Conservation (phyloP, 805 yeast species). For the Lipomyces chichibuensis region DNA sequence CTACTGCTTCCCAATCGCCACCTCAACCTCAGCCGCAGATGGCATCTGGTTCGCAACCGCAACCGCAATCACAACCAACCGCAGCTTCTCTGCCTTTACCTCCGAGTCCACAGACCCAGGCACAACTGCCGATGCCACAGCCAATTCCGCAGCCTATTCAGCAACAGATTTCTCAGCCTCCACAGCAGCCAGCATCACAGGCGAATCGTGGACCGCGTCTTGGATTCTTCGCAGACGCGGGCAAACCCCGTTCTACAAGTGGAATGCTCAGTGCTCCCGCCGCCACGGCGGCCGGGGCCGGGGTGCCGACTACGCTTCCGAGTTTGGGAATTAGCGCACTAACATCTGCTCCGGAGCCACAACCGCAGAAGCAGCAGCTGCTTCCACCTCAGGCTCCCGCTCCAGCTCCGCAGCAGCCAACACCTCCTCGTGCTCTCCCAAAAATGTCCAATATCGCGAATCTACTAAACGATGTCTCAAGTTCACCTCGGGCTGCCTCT, state of each 20-base stretch:
- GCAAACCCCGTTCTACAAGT: not conserved
- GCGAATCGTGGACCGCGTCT: constrained; percentile 15
- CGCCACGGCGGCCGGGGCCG: not conserved
- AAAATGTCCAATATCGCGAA: constrained; percentile 26
- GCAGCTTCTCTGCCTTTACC: not conserved
- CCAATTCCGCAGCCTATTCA: not conserved
- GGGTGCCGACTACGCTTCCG: not conserved
- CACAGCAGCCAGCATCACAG: constrained; percentile 7
- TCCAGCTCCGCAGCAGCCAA: constrained; percentile 3
- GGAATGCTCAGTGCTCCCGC: not conserved
- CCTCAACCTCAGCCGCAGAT: not conserved
- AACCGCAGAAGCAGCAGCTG: constrained; percentile 2
- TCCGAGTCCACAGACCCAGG: not conserved
- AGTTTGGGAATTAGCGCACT: not conserved
- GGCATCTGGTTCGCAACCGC: not conserved
- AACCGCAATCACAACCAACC: not conserved
- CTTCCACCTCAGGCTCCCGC: constrained; percentile 7
- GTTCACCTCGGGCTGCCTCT: not conserved
- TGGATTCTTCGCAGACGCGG: constrained; percentile 19
- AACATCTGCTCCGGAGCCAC: constrained; percentile 9
- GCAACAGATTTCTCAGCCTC: not conserved
- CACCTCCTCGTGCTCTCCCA: constrained; percentile 18
- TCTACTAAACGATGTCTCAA: constrained; percentile 20
- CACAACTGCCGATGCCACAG: not conserved
- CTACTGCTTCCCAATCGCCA: not conserved